Evolutionary conservation across 345 rosid genomes (phyloP).

Genomic region (Citrus inodora): DNA sequence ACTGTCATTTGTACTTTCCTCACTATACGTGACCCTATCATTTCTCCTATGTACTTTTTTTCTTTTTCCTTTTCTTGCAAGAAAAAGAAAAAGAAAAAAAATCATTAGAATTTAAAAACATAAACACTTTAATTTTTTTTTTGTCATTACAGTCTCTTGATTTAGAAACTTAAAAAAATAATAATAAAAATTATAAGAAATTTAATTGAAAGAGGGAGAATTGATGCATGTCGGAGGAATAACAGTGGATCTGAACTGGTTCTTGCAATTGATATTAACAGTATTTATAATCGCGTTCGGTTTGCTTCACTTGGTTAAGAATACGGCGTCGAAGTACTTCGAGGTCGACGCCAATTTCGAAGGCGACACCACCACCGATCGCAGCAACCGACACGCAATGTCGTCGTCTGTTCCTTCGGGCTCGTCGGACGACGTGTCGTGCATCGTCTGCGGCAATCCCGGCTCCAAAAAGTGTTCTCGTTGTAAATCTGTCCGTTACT

Average conservation of each 20-base stretch:
- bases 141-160: background rate
- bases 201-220: background rate
- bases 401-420: background rate
- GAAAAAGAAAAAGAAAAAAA: background rate
- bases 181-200: too few species aligned
- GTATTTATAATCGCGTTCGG: slow-evolving; percentile 50
- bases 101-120: background rate
- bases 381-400: background rate
- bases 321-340: slow-evolving; percentile 85
- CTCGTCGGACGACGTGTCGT: slow-evolving; percentile 9
- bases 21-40: background rate
- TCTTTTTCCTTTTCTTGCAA: background rate
- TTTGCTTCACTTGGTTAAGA: slow-evolving; percentile 55
- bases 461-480: slow-evolving; percentile 46
- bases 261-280: slow-evolving; percentile 58
- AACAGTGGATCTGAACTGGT: slow-evolving; percentile 75
- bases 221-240: slow-evolving; percentile 78
- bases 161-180: background rate
- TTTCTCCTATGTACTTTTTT: background rate
- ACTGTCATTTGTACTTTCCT: background rate
- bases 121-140: background rate
- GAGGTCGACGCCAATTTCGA: slow-evolving; percentile 80
- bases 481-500: slow-evolving; percentile 57
- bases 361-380: slow-evolving; percentile 15
- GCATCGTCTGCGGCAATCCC: slow-evolving; percentile 33